Conservation (phyloP, 768 basidiomycete species). For the Gyrodon lividus region DNA sequence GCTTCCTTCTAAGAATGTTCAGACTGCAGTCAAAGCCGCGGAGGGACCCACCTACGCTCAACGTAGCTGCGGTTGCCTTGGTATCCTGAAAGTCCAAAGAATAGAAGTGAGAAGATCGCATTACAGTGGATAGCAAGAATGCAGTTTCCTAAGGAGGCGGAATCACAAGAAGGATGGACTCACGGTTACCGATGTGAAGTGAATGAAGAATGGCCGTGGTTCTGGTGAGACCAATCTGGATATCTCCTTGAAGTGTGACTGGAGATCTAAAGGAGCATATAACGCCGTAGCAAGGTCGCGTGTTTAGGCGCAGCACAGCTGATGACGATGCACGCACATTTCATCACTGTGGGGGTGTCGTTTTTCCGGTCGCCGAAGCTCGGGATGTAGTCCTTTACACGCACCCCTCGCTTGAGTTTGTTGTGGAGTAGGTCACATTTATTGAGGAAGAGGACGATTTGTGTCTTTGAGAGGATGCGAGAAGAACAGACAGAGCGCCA, state of each 20-base stretch:
- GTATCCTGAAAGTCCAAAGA: conserved; percentile 54
- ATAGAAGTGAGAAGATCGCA: conserved; percentile 8
- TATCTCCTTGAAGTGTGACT: conserved; percentile 78
- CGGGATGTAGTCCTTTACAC: conserved; percentile 66
- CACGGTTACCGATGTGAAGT: conserved; percentile 78
- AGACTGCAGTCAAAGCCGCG: background rate
- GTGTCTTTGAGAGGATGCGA: conserved; percentile 58
- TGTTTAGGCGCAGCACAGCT: conserved; percentile 10
- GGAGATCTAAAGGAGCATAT: conserved; percentile 56
- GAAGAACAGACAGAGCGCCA: conserved; percentile 76
- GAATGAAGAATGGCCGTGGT: conserved; percentile 65
- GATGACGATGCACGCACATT: conserved; percentile 48
- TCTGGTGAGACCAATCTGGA: conserved; percentile 59
- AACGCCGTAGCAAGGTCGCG: background rate
- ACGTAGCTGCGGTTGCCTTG: conserved; percentile 66
- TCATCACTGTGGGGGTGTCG: conserved; percentile 63
- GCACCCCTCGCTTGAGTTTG: conserved; percentile 66
- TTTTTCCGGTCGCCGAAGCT: conserved; percentile 75
- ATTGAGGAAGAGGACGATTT: conserved; percentile 56
- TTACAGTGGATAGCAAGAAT: background rate
- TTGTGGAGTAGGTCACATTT: conserved; percentile 73
- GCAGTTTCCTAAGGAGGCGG: background rate
- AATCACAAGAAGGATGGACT: conserved; percentile 30
- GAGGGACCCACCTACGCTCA: conserved; percentile 55
- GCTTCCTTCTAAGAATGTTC: background rate